These are phyloP conservation scores for Phytophthora pisi DNA, from an alignment of 352 stramenopile species.

Conservation along the genomic window DNA sequence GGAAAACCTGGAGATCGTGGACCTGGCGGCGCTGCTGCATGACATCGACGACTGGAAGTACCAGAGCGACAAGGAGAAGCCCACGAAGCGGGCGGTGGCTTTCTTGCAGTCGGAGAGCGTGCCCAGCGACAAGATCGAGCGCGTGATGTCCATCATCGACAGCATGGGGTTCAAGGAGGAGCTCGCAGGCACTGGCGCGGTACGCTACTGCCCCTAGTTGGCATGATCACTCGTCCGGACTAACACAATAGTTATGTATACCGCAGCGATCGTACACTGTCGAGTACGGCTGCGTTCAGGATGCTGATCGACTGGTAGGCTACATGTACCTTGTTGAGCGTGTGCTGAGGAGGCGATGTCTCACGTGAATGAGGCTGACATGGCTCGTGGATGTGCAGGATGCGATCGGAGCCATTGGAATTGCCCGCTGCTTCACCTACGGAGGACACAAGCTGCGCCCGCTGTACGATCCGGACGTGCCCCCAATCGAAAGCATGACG, in stretches of 20 bases:
- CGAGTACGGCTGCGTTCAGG: slow-evolving; percentile 89
- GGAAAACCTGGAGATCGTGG: slow-evolving; percentile 76
- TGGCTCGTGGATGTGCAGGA: slow-evolving; percentile 47
- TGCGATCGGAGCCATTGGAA: slow-evolving; percentile 91
- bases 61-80: slow-evolving; percentile 49
- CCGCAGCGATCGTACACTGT: slow-evolving; percentile 45
- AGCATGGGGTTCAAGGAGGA: slow-evolving; percentile 89
- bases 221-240: too few species aligned
- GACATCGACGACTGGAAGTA: slow-evolving; percentile 94
- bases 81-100: slow-evolving; percentile 60
- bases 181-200: slow-evolving; percentile 40
- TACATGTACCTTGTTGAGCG: not conserved
- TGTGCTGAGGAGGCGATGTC: not conserved
- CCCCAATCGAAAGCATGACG: slow-evolving; percentile 60
- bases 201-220: slow-evolving; percentile 6
- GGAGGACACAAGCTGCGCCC: slow-evolving; percentile 83
- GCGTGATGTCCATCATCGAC: slow-evolving; percentile 85
- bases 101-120: slow-evolving; percentile 68
- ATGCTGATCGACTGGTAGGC: slow-evolving; percentile 84
- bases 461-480: slow-evolving; percentile 77
- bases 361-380: not conserved
- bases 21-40: slow-evolving; percentile 86
- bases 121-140: slow-evolving; percentile 50
- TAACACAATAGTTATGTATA: not conserved
- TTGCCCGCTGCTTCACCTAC: slow-evolving; percentile 92